phyloP scores from a whole-genome alignment of 257 asterid species.

The Solanum chiquidenum region DNA sequence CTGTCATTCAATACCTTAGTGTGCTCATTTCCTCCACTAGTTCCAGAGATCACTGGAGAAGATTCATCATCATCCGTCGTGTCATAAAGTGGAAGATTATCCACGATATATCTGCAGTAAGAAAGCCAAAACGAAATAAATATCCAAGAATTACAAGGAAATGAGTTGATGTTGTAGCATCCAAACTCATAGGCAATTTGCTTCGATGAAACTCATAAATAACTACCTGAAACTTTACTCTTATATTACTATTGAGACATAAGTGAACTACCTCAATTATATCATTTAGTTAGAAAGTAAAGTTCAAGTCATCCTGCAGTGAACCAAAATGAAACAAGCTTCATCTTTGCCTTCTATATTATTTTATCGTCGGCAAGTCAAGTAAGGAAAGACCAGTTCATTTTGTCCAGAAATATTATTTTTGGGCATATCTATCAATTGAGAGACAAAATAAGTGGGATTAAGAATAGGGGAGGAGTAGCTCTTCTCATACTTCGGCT shows the following conservation, averaged over 20 bases:
- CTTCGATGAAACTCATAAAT: background rate
- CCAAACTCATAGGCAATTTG: background rate
- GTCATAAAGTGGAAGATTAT: background rate
- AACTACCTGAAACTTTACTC: background rate
- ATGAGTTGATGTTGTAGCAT: too few relatives aligned
- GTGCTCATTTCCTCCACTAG: too few relatives aligned
- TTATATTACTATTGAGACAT: background rate
- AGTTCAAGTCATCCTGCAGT: background rate
- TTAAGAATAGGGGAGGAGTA: too few relatives aligned
- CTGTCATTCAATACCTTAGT: too few relatives aligned
- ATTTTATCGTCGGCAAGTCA: background rate
- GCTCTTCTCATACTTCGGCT: too few relatives aligned
- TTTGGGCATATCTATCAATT: too few relatives aligned
- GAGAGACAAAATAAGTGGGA: too few relatives aligned
- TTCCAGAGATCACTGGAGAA: too few relatives aligned
- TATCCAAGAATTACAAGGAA: too few relatives aligned
- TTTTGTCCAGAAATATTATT: background rate
- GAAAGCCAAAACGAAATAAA: too few relatives aligned
- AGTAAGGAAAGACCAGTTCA: background rate
- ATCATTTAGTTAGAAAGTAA: background rate
- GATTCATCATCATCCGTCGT: background rate
- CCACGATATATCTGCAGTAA: too few relatives aligned
- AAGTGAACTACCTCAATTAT: background rate
- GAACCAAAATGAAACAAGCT: background rate
- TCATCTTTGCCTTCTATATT: background rate